Conservation (phyloP, 192 early-diverging fungal genomes). For the Coemansia sp. region DNA sequence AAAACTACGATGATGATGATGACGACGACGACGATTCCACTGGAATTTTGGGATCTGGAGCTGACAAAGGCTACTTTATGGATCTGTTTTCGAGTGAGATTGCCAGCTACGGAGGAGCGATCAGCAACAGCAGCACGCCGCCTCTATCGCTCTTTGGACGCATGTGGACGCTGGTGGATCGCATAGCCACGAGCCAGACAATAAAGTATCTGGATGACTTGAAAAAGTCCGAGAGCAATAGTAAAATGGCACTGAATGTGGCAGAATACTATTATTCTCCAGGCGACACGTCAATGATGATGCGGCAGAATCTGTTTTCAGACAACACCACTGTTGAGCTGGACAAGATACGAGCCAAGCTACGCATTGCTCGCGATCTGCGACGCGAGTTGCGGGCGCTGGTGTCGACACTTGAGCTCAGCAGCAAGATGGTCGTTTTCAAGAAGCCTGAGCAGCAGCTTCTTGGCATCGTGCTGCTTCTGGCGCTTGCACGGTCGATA, state of each 20-base stretch:
- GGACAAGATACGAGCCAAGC: slow-evolving; percentile 14
- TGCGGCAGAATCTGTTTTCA: slow-evolving; percentile 27
- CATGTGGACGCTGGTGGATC: slow-evolving; percentile 43
- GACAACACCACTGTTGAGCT: slow-evolving; percentile 22
- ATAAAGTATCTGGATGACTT: slow-evolving; percentile 26
- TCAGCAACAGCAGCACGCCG: slow-evolving; percentile 6
- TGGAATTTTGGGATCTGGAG: neutral
- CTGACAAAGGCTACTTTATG: slow-evolving; percentile 25
- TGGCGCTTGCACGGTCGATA: slow-evolving; percentile 33
- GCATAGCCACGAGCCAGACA: slow-evolving; percentile 33
- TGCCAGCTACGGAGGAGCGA: slow-evolving; percentile 1
- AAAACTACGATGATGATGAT: slow-evolving; percentile 2
- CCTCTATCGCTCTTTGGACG: slow-evolving; percentile 49
- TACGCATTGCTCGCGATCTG: slow-evolving; percentile 12
- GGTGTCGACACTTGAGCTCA: slow-evolving; percentile 47
- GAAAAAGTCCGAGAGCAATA: neutral
- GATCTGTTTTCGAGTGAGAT: slow-evolving; percentile 19
- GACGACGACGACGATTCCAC: slow-evolving; percentile 5
- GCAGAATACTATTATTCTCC: slow-evolving; percentile 30
- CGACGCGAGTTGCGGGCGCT: slow-evolving; percentile 27
- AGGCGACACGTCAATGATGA: slow-evolving; percentile 41
- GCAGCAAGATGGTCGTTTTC: slow-evolving; percentile 43
- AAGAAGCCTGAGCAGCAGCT: slow-evolving; percentile 30
- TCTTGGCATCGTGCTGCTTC: slow-evolving; percentile 24
- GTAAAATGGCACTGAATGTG: neutral